phyloP scores from a whole-genome alignment of 306 rosid genomes.

The Sicyos baderoa region DNA sequence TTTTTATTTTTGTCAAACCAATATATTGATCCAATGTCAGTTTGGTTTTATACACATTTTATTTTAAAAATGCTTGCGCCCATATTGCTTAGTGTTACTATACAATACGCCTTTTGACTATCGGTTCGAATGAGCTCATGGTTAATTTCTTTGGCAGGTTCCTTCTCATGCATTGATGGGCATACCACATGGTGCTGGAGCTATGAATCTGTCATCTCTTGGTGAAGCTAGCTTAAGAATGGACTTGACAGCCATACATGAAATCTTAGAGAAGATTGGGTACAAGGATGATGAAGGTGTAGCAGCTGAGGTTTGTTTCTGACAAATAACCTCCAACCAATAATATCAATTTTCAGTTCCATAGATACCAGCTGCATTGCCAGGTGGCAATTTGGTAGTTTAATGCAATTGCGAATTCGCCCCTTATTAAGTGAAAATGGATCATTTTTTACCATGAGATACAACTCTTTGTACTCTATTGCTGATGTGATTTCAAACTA shows the following conservation, averaged over 20 bases:
- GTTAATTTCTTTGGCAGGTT: constrained; percentile 44
- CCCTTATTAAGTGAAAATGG: neutral
- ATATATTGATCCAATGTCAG: neutral
- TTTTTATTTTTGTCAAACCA: neutral
- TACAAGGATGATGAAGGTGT: constrained; percentile 94
- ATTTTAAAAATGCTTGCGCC: too few species aligned
- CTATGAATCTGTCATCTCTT: constrained; percentile 57
- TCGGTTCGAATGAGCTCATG: constrained; percentile 25
- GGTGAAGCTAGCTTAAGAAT: constrained; percentile 77
- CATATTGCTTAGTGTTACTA: too few species aligned
- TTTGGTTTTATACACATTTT: neutral
- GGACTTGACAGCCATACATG: constrained; percentile 88
- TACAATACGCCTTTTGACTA: neutral
- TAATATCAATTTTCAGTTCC: constrained; percentile 6
- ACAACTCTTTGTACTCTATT: neutral
- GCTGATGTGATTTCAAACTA: too few species aligned
- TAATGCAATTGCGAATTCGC: neutral
- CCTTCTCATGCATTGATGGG: constrained; percentile 89
- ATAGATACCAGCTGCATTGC: constrained; percentile 26
- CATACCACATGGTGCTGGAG: constrained; percentile 48
- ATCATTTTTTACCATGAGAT: neutral
- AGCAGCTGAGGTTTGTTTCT: constrained; percentile 75
- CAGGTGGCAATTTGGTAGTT: neutral
- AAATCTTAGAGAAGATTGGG: constrained; percentile 71
- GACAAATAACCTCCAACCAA: neutral